Conservation (phyloP, 257 asterid genomes). For the Solanum sitiens region DNA sequence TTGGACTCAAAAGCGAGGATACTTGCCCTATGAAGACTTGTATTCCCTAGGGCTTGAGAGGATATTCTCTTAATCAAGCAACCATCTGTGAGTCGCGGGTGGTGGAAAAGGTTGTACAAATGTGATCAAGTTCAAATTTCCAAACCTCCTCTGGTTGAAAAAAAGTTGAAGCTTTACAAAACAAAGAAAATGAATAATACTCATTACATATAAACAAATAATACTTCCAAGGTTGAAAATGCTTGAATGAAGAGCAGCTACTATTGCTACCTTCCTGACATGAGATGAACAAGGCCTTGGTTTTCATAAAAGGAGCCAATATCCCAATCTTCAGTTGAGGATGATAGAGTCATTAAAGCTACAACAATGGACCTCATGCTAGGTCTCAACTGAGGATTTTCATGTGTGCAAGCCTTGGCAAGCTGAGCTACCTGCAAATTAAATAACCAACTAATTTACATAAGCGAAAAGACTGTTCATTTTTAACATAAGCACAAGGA, state of each 20-base stretch:
- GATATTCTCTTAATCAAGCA: background rate
- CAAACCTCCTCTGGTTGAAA: background rate
- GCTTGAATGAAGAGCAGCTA: background rate
- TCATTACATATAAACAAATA: background rate
- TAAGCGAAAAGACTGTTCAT: background rate
- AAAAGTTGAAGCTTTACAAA: background rate
- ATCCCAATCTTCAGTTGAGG: slow-evolving; percentile 88
- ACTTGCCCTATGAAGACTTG: background rate
- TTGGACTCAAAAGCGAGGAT: background rate
- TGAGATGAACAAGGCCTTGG: slow-evolving; percentile 49
- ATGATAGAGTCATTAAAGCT: slow-evolving; percentile 79
- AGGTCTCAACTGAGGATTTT: slow-evolving; percentile 79
- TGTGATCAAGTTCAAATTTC: background rate
- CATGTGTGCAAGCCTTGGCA: slow-evolving; percentile 76
- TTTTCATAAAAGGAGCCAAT: slow-evolving; percentile 74
- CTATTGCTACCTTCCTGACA: slow-evolving; percentile 50
- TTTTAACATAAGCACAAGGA: background rate
- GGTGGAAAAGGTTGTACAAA: background rate
- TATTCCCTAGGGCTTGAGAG: background rate
- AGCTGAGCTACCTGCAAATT: slow-evolving; percentile 61
- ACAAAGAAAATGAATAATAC: background rate
- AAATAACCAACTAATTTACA: background rate
- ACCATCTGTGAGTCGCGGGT: background rate
- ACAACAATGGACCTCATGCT: slow-evolving; percentile 89
- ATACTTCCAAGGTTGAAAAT: background rate